A percentile compares a stretch with the other conserved stretches of the same genome.
Conservation (phyloP, 2,329 filamentous ascomycete genomes). For the Capronia americana region DNA sequence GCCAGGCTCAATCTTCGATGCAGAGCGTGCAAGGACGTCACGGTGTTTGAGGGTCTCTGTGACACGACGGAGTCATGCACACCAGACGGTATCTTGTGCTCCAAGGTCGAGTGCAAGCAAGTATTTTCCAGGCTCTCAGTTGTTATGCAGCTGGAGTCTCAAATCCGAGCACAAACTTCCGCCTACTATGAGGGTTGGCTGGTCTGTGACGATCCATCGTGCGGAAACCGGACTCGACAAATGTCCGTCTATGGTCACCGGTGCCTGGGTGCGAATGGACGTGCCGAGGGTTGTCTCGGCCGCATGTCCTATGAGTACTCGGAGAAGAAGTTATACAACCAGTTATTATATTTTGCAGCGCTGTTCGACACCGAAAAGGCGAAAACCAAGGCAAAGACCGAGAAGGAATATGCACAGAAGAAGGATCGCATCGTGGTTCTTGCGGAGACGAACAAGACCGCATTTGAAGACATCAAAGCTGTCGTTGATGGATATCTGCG, state of each 20-base stretch:
- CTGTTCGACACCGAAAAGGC: constrained; percentile 92
- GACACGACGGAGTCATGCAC: constrained; percentile 66
- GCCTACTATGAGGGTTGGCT: constrained; percentile 94
- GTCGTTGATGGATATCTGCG: constrained; percentile 84
- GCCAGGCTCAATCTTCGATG: constrained; percentile 78
- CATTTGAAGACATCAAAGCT: constrained; percentile 77
- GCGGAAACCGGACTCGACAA: constrained; percentile 84
- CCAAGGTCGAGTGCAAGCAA: constrained; percentile 66
- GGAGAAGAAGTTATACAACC: constrained; percentile 93
- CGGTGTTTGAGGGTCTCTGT: constrained; percentile 77
- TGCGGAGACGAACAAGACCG: constrained; percentile 78
- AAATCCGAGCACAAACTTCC: constrained; percentile 77
- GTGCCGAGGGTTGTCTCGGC: constrained; percentile 82
- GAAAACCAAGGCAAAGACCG: constrained; percentile 58
- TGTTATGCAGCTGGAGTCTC: constrained; percentile 84
- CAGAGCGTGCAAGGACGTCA: constrained; percentile 74
- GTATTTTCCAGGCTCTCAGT: constrained; percentile 73
- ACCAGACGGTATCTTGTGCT: constrained; percentile 76
- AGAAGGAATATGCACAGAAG: constrained; percentile 60
- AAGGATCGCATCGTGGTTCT: constrained; percentile 72
- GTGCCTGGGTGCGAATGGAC: constrained; percentile 84
- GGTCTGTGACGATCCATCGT: constrained; percentile 85
- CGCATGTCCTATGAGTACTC: constrained; percentile 86
- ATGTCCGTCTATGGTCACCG: constrained; percentile 91
- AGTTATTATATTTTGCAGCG: constrained; percentile 83